Evolutionary conservation across 352 stramenopile genomes (phyloP).

Genomic region (Globisporangium carolinianum): DNA sequence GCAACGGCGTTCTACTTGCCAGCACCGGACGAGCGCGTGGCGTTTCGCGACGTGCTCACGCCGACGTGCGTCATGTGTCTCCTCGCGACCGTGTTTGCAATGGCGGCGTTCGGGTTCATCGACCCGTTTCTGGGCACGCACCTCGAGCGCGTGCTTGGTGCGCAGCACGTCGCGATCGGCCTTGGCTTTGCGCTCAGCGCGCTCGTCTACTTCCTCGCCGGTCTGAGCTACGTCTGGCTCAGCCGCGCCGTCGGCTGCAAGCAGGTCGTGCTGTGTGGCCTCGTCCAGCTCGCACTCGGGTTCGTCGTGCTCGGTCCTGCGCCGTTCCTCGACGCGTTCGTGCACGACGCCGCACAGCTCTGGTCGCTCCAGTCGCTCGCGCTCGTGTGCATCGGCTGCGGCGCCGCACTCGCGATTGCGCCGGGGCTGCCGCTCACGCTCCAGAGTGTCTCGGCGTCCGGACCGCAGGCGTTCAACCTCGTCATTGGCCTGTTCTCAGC

Average conservation of each 20-base stretch:
- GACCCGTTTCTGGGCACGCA: conserved; percentile 60
- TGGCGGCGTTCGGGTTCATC: conserved; percentile 70
- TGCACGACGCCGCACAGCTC: conserved; percentile 26
- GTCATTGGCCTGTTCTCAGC: conserved; percentile 63
- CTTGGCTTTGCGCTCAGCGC: conserved; percentile 58
- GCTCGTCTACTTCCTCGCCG: conserved; percentile 61
- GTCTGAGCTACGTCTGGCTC: conserved; percentile 51
- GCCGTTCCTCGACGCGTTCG: conserved; percentile 38
- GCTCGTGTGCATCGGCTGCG: conserved; percentile 49
- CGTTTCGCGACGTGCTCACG: conserved; percentile 47
- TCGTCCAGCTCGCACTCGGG: conserved; percentile 35
- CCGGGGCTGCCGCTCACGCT: conserved; percentile 53
- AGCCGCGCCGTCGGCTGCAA: conserved; percentile 53
- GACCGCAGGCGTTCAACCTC: conserved; percentile 40
- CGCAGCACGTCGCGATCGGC: conserved; percentile 51
- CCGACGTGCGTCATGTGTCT: conserved; percentile 47
- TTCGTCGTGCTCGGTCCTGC: conserved; percentile 58
- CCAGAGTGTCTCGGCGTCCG: conserved; percentile 34
- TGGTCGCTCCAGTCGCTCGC: conserved; percentile 49
- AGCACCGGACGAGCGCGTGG: conserved; percentile 13
- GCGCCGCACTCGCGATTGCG: conserved; percentile 47
- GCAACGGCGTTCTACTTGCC: conserved; percentile 21
- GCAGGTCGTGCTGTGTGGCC: conserved; percentile 51
- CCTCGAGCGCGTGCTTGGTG: conserved; percentile 47
- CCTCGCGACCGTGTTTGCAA: conserved; percentile 40